phyloP scores from a whole-genome alignment of 2,329 filamentous ascomycete species.

The Sporothrix pseudoabietina region DNA sequence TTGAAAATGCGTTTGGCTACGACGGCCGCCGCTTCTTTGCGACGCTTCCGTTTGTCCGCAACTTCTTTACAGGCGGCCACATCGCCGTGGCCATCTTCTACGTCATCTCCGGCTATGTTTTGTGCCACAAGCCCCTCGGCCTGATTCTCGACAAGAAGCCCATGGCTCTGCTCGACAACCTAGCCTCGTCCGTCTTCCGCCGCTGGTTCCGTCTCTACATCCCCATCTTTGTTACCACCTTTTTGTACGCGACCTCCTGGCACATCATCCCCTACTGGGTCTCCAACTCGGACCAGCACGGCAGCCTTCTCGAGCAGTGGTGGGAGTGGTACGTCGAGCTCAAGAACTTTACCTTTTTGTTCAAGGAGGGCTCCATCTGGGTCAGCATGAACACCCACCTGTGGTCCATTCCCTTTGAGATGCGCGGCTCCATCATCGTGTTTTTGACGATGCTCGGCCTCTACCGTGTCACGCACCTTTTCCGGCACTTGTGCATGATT shows the following conservation, averaged over 20 bases:
- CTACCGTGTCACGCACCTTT: conserved; percentile 55
- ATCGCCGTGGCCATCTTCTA: conserved; percentile 61
- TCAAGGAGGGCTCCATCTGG: conserved; percentile 60
- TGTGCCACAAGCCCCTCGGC: conserved; percentile 53
- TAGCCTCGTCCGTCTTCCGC: conserved; percentile 53
- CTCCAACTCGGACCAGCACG: conserved; percentile 44
- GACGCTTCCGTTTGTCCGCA: conserved; percentile 59
- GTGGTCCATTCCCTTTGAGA: conserved; percentile 67
- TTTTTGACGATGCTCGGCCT: conserved; percentile 62
- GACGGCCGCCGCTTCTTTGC: conserved; percentile 52
- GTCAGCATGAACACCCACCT: conserved; percentile 61
- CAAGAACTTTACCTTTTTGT: conserved; percentile 71
- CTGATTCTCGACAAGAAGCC: conserved; percentile 51
- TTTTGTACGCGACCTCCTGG: conserved; percentile 56
- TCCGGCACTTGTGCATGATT: conserved; percentile 57
- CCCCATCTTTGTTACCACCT: conserved; percentile 57
- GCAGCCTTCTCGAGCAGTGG: conserved; percentile 52
- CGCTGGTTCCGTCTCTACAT: conserved; percentile 54
- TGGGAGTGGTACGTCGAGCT: conserved; percentile 56
- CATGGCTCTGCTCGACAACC: conserved; percentile 46
- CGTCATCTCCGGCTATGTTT: conserved; percentile 53
- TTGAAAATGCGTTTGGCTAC: conserved; percentile 59
- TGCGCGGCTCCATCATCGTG: conserved; percentile 64
- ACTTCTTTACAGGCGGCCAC: conserved; percentile 64
- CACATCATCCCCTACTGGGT: conserved; percentile 54